A percentile compares a stretch with the other conserved stretches of the same genome.
phyloP scores from a whole-genome alignment of 1,139 yeast genomes.

The Geotrichum macrosporum region DNA sequence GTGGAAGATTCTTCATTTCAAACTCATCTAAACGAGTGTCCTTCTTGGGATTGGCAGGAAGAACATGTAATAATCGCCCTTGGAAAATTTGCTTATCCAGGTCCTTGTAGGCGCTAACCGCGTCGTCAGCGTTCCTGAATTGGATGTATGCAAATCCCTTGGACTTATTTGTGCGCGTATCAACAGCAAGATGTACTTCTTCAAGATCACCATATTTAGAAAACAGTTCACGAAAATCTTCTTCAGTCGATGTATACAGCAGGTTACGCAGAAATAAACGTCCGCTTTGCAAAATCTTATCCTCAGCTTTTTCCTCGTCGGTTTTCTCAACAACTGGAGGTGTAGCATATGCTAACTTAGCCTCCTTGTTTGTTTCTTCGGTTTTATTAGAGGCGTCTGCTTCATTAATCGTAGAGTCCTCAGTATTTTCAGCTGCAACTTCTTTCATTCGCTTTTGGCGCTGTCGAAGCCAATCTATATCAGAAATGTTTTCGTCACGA shows the following conservation, averaged over 20 bases:
- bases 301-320: constrained; percentile 46
- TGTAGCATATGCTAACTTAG: too few species aligned
- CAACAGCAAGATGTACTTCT: constrained; percentile 81
- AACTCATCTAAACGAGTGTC: constrained; percentile 73
- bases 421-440: constrained; percentile 34
- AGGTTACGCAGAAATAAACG: constrained; percentile 86
- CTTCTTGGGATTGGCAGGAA: constrained; percentile 81
- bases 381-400: constrained; percentile 20
- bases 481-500: constrained; percentile 57
- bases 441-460: constrained; percentile 72
- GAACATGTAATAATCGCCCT: constrained; percentile 85
- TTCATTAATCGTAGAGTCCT: constrained; percentile 25
- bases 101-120: constrained; percentile 65
- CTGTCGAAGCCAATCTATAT: constrained; percentile 82
- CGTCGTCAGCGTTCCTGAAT: constrained; percentile 62
- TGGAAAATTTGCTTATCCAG: constrained; percentile 89
- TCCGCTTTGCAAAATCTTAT: constrained; percentile 63
- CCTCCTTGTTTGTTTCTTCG: constrained; percentile 27
- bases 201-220: constrained; percentile 42
- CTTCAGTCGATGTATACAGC: constrained; percentile 72
- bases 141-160: constrained; percentile 91
- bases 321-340: constrained; percentile 32
- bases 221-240: constrained; percentile 64
- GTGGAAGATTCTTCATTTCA: constrained; percentile 81
- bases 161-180: constrained; percentile 81